Base-by-base conservation (phyloP, 495 filamentous ascomycete genomes). In the Tirmania nivea region DNA sequence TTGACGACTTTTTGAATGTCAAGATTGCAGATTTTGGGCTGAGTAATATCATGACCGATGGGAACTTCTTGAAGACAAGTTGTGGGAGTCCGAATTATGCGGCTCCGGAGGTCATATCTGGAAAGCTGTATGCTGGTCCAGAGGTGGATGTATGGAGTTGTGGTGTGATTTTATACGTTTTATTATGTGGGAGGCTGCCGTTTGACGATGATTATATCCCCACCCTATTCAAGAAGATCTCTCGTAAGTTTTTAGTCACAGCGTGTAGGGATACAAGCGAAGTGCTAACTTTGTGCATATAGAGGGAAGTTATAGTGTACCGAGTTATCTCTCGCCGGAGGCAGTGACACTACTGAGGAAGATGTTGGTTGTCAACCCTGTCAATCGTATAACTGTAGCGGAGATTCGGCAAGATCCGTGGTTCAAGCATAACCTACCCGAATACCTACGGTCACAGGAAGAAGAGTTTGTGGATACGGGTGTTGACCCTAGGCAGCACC, bases 121-220 rank as follows among this genome's bases (percentile, higher is more conserved):
- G 90, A 12, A 97, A 96, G 72, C 73, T 97, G 52, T 97, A 97
- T 62, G 90, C 90, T 25, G 90, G 90, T 2, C 90, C 92, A 2
- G 90, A 97, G 67, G 90, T 97, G 48, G 90, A 97, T 66, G 92
- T 97, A 9, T 97, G 90, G 90, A 96, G 90, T 68, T 96, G 89
- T 63, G 90, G 90, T 61, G 92, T 97, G 59, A 97, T 97, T 59
- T 74, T 97, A 52, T 97, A 96, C 63, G 90, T 97, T 52, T 70
- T 97, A 59, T 73, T 97, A 25, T 86, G 89, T 48, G 90, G 90
- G 51, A 74, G 87, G 37, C 71, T 97, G 31, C 90, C 90, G 10
- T 97, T 97, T 63, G 92, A 97, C 67, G 92, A 97, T 65, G 90
- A 97, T 56, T 93, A 94, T 63, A 89, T 89, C 53, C 84, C 84